These are phyloP conservation scores for Suillus cothurnatus DNA, from an alignment of 768 basidiomycete genomes.

Conservation along the genomic window DNA sequence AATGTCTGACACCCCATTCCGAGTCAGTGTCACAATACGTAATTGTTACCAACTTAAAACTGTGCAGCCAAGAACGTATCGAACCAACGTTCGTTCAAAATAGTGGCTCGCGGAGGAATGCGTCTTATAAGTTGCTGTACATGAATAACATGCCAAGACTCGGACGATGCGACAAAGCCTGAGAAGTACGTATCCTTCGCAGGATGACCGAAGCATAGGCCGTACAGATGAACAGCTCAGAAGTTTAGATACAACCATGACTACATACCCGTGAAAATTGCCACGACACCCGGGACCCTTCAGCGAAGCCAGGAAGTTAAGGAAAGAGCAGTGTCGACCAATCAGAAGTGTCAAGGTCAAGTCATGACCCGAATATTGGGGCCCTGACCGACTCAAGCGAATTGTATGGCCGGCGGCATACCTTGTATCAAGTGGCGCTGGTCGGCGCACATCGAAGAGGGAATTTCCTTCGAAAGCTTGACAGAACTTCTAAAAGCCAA, in stretches of 20 bases:
- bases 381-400: neutral
- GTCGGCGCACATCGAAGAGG: neutral
- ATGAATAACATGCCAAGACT: neutral
- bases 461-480: neutral
- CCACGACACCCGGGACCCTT: no score
- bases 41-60: neutral
- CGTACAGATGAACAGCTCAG: neutral
- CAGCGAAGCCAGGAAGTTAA: no score
- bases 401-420: no score
- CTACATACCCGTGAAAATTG: neutral
- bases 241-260: neutral
- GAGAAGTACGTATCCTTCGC: neutral
- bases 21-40: neutral
- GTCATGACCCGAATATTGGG: neutral
- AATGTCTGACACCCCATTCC: neutral
- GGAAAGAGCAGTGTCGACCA: neutral
- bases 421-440: no score
- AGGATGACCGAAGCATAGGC: neutral
- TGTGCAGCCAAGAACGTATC: neutral
- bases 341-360: neutral
- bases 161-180: neutral
- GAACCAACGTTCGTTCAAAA: neutral
- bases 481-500: neutral
- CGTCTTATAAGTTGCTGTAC: neutral
- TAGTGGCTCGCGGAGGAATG: neutral